Conservation (phyloP, 352 stramenopile species). For the Pythium brassicae region DNA sequence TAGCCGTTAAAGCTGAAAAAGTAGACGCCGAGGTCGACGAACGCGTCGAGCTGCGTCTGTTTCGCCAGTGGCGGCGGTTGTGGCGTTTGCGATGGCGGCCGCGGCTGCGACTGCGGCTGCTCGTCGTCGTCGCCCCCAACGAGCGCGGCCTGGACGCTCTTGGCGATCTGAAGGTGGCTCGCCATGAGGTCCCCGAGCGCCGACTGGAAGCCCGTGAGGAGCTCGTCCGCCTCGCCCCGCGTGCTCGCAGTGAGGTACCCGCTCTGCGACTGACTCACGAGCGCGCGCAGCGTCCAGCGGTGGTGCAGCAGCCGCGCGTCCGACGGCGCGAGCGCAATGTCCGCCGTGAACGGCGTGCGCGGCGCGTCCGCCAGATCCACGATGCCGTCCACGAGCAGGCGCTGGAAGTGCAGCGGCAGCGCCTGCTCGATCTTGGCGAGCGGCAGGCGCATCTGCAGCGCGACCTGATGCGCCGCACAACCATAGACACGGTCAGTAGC, state of each 20-base stretch:
- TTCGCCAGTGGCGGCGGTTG: slow-evolving; percentile 25
- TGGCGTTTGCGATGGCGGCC: too few relatives aligned
- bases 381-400: slow-evolving; percentile 76
- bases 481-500: too few relatives aligned
- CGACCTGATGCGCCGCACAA: slow-evolving; percentile 14
- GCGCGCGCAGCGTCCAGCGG: slow-evolving; percentile 69
- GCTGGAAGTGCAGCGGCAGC: slow-evolving; percentile 74
- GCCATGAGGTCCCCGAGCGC: slow-evolving; percentile 60
- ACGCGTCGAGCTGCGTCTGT: slow-evolving; percentile 54
- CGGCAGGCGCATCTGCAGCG: slow-evolving; percentile 66
- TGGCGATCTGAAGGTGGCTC: slow-evolving; percentile 54
- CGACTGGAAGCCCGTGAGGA: slow-evolving; percentile 56
- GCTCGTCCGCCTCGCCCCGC: slow-evolving; percentile 61
- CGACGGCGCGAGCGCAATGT: slow-evolving; percentile 31
- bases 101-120: too few relatives aligned
- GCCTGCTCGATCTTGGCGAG: slow-evolving; percentile 50
- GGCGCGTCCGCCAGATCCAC: slow-evolving; percentile 58
- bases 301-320: slow-evolving; percentile 65
- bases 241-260: slow-evolving; percentile 66
- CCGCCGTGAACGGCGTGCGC: slow-evolving; percentile 26
- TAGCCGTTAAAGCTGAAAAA: slow-evolving; percentile 78
- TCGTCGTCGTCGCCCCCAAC: slow-evolving; percentile 30
- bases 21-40: slow-evolving; percentile 63
- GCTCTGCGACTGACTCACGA: slow-evolving; percentile 67
- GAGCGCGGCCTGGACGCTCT: slow-evolving; percentile 52